Base-by-base conservation (phyloP, 495 filamentous ascomycete genomes). In the Stereocaulon alpinum region DNA sequence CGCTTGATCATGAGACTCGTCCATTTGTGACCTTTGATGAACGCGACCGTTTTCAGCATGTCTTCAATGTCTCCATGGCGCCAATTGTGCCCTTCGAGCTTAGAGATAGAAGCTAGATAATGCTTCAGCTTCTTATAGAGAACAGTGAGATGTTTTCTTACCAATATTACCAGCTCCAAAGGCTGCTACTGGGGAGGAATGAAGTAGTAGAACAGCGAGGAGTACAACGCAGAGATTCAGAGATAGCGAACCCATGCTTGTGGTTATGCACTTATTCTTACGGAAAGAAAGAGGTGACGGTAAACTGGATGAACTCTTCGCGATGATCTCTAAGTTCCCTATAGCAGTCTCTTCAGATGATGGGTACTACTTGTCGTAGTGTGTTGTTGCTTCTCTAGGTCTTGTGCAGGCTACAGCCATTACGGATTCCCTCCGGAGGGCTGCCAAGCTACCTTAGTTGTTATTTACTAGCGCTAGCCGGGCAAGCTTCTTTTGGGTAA, bases 11-110 rank as follows among this genome's bases (percentile, higher is more conserved):
- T 86, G 75, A 89, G 83, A 17, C 85, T 82, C 20, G 91, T 91
- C 93, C 93, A 98, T 73, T 98, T 96, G 66, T 93, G 88, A 41
- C 91, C 91, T 57, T 85, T 80, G 53, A 96, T 80, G 67, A 88
- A 96, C 24, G 89, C 85, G 59, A 98, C 76, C 15, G 84, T 89
- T 74, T 91, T 91, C 63, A 98, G 83, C 69, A 89, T 84, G 72
- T 98, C 93, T 74, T 96, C 91, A 61, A 95, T 93, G 71, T 97
- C 92, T 56, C 93, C 93, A 86, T 97, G 93, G 60, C 93, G 86
- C 86, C 89, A 98, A 68, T 98, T 98, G 65, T 87, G 80, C 24
- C 93, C 93, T 72, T 98, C 93, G 63, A 98, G 84, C 67, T 87
- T 83, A 2, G 92, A 89, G 65, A 98, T 93, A 0, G 86, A 90